Conservation (phyloP, 2,329 filamentous ascomycete genomes). For the Hymenoscyphus albidus region DNA sequence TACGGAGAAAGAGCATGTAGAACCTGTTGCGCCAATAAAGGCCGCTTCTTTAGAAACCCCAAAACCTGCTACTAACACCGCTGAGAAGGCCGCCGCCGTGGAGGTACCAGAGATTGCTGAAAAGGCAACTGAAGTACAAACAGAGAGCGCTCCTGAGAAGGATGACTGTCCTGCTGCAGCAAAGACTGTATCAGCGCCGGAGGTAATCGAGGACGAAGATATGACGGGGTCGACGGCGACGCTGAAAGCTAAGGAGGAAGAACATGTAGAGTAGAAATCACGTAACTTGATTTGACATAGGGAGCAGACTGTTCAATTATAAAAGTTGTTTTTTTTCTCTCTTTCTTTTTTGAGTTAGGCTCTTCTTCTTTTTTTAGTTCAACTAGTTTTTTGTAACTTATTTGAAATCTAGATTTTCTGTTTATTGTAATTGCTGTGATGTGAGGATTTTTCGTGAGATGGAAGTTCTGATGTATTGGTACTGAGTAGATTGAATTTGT, state of each 20-base stretch:
- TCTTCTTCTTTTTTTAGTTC: neutral
- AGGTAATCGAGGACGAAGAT: conserved; percentile 20
- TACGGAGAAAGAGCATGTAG: conserved; percentile 16
- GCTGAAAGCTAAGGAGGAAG: conserved; percentile 17
- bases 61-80: conserved; percentile 28
- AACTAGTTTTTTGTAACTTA: too few relatives aligned
- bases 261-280: conserved; percentile 25
- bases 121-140: neutral
- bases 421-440: too few relatives aligned
- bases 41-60: conserved; percentile 22
- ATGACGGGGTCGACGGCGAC: conserved; percentile 26
- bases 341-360: neutral
- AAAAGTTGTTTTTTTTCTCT: neutral
- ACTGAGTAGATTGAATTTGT: neutral
- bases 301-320: neutral
- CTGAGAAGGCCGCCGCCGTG: conserved; percentile 20
- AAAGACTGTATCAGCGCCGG: conserved; percentile 9
- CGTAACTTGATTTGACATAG: neutral
- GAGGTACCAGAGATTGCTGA: conserved; percentile 18
- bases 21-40: conserved; percentile 14
- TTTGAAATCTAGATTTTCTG: too few relatives aligned
- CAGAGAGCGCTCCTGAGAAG: conserved; percentile 15
- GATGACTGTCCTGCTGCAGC: conserved; percentile 19
- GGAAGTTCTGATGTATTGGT: too few relatives aligned
- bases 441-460: too few relatives aligned